Conservation (phyloP, 2,329 filamentous ascomycete species). For the Cyphellophora attinorum region DNA sequence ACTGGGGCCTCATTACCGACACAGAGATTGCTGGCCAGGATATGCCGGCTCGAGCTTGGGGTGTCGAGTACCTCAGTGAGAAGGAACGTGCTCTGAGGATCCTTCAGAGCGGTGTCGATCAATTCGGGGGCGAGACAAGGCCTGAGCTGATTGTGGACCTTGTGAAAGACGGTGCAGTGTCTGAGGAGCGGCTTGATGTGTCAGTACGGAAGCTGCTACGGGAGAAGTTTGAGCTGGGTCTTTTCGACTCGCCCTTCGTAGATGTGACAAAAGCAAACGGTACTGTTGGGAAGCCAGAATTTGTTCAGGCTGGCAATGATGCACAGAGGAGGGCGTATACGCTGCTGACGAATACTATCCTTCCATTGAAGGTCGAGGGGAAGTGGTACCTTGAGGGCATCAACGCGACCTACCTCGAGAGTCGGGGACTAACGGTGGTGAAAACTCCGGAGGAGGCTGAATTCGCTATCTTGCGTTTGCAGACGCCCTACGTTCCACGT, state of each 20-base stretch:
- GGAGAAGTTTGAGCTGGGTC: constrained; percentile 43
- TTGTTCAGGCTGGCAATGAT: constrained; percentile 3
- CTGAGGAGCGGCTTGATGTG: constrained; percentile 35
- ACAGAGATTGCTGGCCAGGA: constrained; percentile 25
- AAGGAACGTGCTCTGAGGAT: constrained; percentile 34
- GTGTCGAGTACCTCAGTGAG: constrained; percentile 35
- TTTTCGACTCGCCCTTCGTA: constrained; percentile 44
- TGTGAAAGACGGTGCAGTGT: constrained; percentile 20
- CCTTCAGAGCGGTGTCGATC: constrained; percentile 43
- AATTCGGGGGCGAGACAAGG: constrained; percentile 41
- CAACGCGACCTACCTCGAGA: background rate
- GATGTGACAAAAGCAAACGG: constrained; percentile 21
- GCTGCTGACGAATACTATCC: constrained; percentile 6
- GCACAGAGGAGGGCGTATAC: constrained; percentile 8
- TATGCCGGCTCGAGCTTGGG: constrained; percentile 28
- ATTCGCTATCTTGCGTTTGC: constrained; percentile 7
- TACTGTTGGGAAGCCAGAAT: constrained; percentile 6
- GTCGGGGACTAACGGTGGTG: constrained; percentile 1
- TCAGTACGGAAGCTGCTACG: constrained; percentile 37
- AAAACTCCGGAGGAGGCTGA: constrained; percentile 5
- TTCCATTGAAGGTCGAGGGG: constrained; percentile 3
- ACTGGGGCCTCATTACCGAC: constrained; percentile 46
- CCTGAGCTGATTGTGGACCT: constrained; percentile 33
- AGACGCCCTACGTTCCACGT: constrained; percentile 7
- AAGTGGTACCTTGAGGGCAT: constrained; percentile 8